phyloP scores from a whole-genome alignment of 2,329 filamentous ascomycete species.

The Neoscytalidium dimidiatum region DNA sequence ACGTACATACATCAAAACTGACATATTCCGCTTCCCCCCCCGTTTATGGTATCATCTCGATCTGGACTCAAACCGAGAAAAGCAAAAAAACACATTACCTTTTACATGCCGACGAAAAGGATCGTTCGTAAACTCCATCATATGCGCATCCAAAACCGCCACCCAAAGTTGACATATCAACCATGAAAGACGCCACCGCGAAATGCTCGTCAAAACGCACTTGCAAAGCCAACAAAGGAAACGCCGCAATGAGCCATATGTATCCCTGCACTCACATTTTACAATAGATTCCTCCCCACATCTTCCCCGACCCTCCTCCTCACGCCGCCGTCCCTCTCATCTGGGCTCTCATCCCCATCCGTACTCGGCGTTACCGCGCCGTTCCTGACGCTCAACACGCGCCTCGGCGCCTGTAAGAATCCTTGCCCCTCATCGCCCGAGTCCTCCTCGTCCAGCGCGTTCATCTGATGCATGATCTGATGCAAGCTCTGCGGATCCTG shows the following conservation, averaged over 20 bases:
- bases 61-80: background rate
- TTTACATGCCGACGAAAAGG: background rate
- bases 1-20: too few relatives aligned
- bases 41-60: background rate
- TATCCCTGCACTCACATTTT: background rate
- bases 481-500: background rate
- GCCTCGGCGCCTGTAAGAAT: background rate
- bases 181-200: background rate
- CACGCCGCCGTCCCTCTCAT: background rate
- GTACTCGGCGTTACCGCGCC: constrained; percentile 10
- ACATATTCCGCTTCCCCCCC: too few relatives aligned
- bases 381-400: constrained; percentile 8
- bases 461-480: constrained; percentile 10
- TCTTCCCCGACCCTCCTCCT: background rate
- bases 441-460: constrained; percentile 4
- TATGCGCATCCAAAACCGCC: background rate
- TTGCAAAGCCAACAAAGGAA: background rate
- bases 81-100: background rate
- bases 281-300: background rate
- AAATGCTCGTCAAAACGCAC: background rate
- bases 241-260: background rate
- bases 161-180: background rate
- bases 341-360: background rate
- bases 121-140: background rate
- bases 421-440: background rate